phyloP scores from a whole-genome alignment of 2,329 filamentous ascomycete genomes.

The Cladobotryum protrusum region DNA sequence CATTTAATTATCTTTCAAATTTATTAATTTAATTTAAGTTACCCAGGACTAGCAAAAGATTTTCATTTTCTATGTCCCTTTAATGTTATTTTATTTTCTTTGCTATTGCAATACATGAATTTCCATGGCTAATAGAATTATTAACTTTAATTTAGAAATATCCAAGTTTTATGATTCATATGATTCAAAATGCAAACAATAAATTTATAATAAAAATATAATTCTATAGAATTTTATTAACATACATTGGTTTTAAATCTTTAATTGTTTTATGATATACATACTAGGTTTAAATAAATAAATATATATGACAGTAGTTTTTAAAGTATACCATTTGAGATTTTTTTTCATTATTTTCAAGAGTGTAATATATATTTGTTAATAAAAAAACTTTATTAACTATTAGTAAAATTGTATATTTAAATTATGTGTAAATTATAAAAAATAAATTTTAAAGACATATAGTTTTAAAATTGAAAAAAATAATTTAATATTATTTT shows the following conservation, averaged over 20 bases:
- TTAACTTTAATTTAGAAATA: not conserved
- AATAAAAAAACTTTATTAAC: not conserved
- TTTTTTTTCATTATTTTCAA: too few species aligned
- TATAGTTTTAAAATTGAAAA: not conserved
- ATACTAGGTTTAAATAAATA: not conserved
- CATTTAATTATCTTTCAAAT: too few species aligned
- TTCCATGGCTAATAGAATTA: not conserved
- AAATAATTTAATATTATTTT: not conserved
- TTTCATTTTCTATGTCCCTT: too few species aligned
- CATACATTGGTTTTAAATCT: too few species aligned
- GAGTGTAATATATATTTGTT: not conserved
- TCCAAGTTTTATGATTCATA: not conserved
- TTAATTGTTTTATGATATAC: too few species aligned
- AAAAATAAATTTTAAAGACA: not conserved
- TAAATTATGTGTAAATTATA: not conserved
- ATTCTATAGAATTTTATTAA: not conserved
- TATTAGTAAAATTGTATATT: not conserved
- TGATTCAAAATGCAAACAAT: not conserved
- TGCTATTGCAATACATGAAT: not conserved
- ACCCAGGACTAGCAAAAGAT: too few species aligned
- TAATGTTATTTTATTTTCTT: not conserved
- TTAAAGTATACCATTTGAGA: too few species aligned
- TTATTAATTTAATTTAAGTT: too few species aligned
- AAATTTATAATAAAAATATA: not conserved
- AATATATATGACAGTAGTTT: not conserved